phyloP scores from a whole-genome alignment of 768 basidiomycete species.

The Pholiota microspora region DNA sequence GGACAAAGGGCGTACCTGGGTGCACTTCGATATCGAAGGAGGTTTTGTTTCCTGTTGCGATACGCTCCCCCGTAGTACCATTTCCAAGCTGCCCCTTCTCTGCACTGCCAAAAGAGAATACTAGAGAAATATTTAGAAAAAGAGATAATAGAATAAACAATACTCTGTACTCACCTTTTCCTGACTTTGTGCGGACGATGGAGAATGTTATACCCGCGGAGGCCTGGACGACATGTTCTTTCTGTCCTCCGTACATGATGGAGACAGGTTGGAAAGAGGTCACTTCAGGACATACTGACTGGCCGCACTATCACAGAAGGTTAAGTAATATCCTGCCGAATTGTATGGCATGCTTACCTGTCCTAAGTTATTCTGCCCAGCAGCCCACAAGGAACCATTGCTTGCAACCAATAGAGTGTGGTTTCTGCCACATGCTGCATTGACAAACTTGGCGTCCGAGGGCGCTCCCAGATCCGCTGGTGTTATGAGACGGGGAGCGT shows the following conservation, averaged over 20 bases:
- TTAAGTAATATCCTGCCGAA: not conserved
- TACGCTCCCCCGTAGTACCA: slow-evolving; percentile 90
- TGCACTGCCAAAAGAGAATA: slow-evolving; percentile 87
- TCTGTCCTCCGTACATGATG: slow-evolving; percentile 53
- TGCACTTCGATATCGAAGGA: slow-evolving; percentile 75
- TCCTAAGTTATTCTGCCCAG: slow-evolving; percentile 77
- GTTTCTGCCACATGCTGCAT: slow-evolving; percentile 80
- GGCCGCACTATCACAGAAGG: slow-evolving; percentile 58
- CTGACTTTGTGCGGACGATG: slow-evolving; percentile 76
- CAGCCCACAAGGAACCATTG: slow-evolving; percentile 80
- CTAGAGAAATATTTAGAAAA: slow-evolving; percentile 32
- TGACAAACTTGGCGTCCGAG: slow-evolving; percentile 60
- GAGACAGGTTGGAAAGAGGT: slow-evolving; percentile 61
- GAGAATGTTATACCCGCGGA: slow-evolving; percentile 86
- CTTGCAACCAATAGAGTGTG: slow-evolving; percentile 84
- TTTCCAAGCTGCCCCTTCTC: slow-evolving; percentile 94
- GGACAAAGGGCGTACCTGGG: slow-evolving; percentile 45
- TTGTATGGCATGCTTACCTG: slow-evolving; percentile 51
- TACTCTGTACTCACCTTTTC: slow-evolving; percentile 53
- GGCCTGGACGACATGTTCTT: slow-evolving; percentile 67
- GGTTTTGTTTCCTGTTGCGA: slow-evolving; percentile 81
- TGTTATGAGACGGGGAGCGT: slow-evolving; percentile 61
- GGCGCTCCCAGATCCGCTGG: slow-evolving; percentile 61
- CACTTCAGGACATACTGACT: slow-evolving; percentile 62
- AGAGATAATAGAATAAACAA: slow-evolving; percentile 2